Base-by-base conservation (phyloP, 257 asterid species). In the Solanum virginianum region DNA sequence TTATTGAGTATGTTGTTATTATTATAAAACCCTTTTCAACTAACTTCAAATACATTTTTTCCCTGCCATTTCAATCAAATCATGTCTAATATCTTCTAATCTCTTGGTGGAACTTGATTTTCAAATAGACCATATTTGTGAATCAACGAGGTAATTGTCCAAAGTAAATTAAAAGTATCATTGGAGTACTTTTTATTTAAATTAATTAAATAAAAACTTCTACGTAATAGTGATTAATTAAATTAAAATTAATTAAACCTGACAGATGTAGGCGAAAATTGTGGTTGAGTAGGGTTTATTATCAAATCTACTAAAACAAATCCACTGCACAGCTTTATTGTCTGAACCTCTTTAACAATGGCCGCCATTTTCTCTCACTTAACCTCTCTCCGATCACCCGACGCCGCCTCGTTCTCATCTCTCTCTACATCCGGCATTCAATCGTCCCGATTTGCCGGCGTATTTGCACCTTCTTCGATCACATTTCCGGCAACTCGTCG, bases 341-440 rank as follows among this genome's bases (percentile, higher is more conserved):
- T 72, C 41, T n/a, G 13, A 45, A 45, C 81, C 55, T 1, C 16
- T 49, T 24, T 49, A 43, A 57, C 85, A 68, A 88, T 88, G 92
- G 90, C 90, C 82, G 85, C 94, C 86, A 84, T 90, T 36, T 90
- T 91, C 43, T 84, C 92, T 85, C 91, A 90, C 85, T 80, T 90
- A 79, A 85, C 95, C 85, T 86, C 92, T 62, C 79, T 89, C 7
- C 86, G 81, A 83, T 87, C 93, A 13, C 83, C 91, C 86, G 92
- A 92, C 82, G 43, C 92, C 75, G 88, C 93, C 0, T 93, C 97
- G 4, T 86, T 93, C 39, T 87, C 93, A 20, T 91, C 91, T 55
- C 71, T 86, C 80, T 89, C 89, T 47, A 63, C 59, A 85, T 80
- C 88, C 85, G 75, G 60, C 60, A 85, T 80, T 77, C 89, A 47